These are phyloP conservation scores for Fusarium solani-melongenae DNA, from an alignment of 2,329 filamentous ascomycete genomes.

Conservation along the genomic window DNA sequence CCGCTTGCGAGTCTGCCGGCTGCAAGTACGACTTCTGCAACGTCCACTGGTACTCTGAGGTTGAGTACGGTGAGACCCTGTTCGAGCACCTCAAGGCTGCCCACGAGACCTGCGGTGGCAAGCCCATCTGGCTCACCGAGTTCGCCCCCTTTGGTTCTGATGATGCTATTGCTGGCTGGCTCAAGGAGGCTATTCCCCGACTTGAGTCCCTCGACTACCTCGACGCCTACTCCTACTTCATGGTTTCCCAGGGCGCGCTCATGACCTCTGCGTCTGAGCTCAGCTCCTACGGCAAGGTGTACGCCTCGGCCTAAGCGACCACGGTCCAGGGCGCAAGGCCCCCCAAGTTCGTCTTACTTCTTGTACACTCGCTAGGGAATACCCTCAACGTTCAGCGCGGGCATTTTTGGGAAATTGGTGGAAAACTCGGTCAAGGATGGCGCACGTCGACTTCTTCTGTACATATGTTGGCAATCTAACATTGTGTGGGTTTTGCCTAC, in stretches of 20 bases:
- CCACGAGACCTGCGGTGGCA: conserved; percentile 54
- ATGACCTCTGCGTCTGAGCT: conserved; percentile 53
- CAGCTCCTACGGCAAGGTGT: conserved; percentile 61
- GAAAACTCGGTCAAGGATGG: conserved; percentile 38
- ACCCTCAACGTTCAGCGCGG: conserved; percentile 40
- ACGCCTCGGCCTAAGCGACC: conserved; percentile 53
- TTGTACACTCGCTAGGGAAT: conserved; percentile 53
- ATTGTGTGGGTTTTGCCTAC: conserved; percentile 21
- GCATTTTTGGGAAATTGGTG: conserved; percentile 31
- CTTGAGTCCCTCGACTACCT: conserved; percentile 64
- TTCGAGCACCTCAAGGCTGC: conserved; percentile 64
- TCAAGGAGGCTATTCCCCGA: conserved; percentile 59
- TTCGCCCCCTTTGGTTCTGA: conserved; percentile 65
- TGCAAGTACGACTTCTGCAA: conserved; percentile 71
- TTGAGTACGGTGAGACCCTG: conserved; percentile 61
- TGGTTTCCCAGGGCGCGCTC: conserved; percentile 57
- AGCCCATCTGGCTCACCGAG: conserved; percentile 72
- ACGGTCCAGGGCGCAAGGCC: conserved; percentile 1
- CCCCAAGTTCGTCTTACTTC: conserved; percentile 45
- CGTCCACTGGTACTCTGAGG: conserved; percentile 72
- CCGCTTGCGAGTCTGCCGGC: conserved; percentile 57
- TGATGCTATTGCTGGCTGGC: conserved; percentile 57
- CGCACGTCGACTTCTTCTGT: conserved; percentile 43
- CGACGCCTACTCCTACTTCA: conserved; percentile 69
- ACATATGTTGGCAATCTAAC: conserved; percentile 42